These are phyloP conservation scores for Centrapalus pauciflorus DNA, from an alignment of 129 eudicot genomes.

Conservation along the genomic window DNA sequence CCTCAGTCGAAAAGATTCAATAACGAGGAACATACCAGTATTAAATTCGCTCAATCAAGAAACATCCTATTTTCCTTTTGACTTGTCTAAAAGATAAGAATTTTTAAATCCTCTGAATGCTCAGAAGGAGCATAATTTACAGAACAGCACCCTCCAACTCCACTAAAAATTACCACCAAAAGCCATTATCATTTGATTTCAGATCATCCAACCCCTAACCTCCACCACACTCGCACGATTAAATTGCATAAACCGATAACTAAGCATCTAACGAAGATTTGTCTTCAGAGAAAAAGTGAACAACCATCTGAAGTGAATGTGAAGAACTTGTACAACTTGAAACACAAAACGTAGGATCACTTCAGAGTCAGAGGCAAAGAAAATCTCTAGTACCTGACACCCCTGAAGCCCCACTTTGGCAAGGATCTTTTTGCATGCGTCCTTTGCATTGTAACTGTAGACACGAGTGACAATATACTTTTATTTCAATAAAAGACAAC, in stretches of 20 bases:
- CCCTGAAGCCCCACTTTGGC: slow-evolving; percentile 67
- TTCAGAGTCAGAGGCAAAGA: slow-evolving; percentile 4
- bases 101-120: not conserved
- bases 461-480: slow-evolving; percentile 2
- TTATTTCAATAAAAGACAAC: slow-evolving; percentile 9
- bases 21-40: not conserved
- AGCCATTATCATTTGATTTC: not conserved
- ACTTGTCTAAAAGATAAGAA: not conserved
- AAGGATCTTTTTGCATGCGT: slow-evolving; percentile 74
- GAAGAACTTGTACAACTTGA: not conserved
- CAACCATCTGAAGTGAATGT: not conserved
- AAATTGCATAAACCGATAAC: too few relatives aligned
- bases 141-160: not conserved
- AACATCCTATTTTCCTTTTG: not conserved
- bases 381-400: slow-evolving; percentile 55
- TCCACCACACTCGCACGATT: not conserved
- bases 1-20: not conserved
- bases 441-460: slow-evolving; percentile 57
- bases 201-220: not conserved
- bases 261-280: not conserved
- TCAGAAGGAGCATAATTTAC: not conserved
- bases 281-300: not conserved
- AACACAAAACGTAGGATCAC: not conserved
- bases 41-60: not conserved
- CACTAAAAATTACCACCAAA: not conserved